phyloP scores from a whole-genome alignment of 2,329 filamentous ascomycete species.

The Arthroderma uncinatum region DNA sequence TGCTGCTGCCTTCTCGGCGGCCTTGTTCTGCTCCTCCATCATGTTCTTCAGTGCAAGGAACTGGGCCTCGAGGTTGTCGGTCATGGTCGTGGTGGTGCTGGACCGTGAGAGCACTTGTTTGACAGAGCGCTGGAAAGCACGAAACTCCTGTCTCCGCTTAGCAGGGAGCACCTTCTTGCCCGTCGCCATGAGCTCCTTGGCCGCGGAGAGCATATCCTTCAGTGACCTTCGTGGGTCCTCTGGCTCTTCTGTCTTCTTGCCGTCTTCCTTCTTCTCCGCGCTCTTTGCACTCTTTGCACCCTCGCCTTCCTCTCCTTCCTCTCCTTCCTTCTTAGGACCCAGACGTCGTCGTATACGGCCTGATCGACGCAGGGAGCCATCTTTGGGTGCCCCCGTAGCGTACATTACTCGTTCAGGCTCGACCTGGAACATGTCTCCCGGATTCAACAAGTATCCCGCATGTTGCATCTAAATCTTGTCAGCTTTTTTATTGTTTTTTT shows the following conservation, averaged over 20 bases:
- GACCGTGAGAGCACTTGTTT: conserved; percentile 49
- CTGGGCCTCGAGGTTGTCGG: conserved; percentile 43
- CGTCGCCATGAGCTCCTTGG: conserved; percentile 49
- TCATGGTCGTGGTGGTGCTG: conserved; percentile 32
- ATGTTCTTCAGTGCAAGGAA: conserved; percentile 41
- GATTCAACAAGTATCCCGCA: conserved; percentile 87
- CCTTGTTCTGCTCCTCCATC: conserved; percentile 7
- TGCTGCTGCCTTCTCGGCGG: not conserved
- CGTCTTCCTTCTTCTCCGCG: conserved; percentile 22
- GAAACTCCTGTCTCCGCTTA: conserved; percentile 64
- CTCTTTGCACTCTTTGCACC: conserved; percentile 22
- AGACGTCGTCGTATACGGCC: conserved; percentile 21
- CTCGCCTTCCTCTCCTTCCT: conserved; percentile 17
- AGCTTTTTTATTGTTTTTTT: not conserved
- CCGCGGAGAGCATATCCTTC: conserved; percentile 44
- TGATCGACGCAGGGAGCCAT: conserved; percentile 32
- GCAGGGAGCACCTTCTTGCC: conserved; percentile 46
- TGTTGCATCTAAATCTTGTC: conserved; percentile 62
- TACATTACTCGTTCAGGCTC: conserved; percentile 78
- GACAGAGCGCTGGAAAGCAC: conserved; percentile 57
- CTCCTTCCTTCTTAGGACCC: conserved; percentile 8
- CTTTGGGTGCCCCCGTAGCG: conserved; percentile 68
- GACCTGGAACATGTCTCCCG: conserved; percentile 96
- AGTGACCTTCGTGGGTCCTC: conserved; percentile 37
- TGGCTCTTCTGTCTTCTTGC: conserved; percentile 13